Conservation (phyloP, 2,329 filamentous ascomycete genomes). For the Pestalotiopsis sp. region DNA sequence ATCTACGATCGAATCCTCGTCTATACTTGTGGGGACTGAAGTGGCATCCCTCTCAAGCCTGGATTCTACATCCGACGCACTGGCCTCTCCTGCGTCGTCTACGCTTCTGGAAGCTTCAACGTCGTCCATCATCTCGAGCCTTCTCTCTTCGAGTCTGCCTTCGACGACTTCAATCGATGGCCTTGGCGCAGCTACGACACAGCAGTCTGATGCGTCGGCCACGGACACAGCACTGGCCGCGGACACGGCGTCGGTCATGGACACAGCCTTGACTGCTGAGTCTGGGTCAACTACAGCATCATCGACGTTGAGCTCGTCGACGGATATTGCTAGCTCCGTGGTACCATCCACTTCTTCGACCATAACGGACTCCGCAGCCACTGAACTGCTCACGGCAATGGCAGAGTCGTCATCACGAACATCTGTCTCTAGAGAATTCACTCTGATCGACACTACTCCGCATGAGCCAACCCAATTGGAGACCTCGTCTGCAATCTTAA, state of each 20-base stretch:
- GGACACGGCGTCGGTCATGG: neutral
- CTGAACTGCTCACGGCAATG: neutral
- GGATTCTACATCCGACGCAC: neutral
- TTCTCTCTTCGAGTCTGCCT: neutral
- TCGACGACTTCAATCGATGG: neutral
- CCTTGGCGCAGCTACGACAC: neutral
- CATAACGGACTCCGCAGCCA: neutral
- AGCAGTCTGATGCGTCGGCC: neutral
- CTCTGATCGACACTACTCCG: conserved; percentile 10
- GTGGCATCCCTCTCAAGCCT: neutral
- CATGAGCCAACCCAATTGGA: neutral
- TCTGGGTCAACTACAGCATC: neutral
- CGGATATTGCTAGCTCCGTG: neutral
- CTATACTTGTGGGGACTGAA: conserved; percentile 2
- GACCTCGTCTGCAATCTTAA: neutral
- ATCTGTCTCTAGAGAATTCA: conserved; percentile 12
- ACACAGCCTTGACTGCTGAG: neutral
- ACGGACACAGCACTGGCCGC: neutral
- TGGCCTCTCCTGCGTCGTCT: neutral
- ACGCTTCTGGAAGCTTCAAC: neutral
- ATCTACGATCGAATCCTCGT: conserved; percentile 11
- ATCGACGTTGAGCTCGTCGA: neutral
- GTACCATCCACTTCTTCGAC: neutral
- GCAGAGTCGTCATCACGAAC: neutral
- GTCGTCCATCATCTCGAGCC: neutral